Percentiles rank a stretch among this genome's conserved stretches.
phyloP scores from a whole-genome alignment of 805 yeast species.

The Henningerozyma blattae region DNA sequence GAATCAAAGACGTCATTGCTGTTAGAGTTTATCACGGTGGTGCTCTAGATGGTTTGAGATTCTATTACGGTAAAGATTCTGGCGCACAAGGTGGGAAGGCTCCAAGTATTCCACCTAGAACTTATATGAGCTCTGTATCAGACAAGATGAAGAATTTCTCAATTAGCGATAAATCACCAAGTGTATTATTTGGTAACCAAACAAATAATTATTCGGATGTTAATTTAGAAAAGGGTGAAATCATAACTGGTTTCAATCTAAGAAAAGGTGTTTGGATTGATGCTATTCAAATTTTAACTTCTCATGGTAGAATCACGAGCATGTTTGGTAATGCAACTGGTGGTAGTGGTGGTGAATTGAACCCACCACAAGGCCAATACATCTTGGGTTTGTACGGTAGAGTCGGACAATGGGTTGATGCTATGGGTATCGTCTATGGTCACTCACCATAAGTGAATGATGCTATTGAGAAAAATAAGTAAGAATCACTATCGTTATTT shows the following conservation, averaged over 20 bases:
- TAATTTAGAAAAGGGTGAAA: slow-evolving; percentile 44
- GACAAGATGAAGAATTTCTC: slow-evolving; percentile 13
- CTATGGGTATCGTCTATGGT: slow-evolving; percentile 56
- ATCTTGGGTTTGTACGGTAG: slow-evolving; percentile 67
- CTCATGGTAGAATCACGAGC: slow-evolving; percentile 38
- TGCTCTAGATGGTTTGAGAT: slow-evolving; percentile 73
- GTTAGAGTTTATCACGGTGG: slow-evolving; percentile 62
- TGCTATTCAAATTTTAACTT: slow-evolving; percentile 64
- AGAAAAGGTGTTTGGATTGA: slow-evolving; percentile 86
- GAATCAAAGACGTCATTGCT: slow-evolving; percentile 27
- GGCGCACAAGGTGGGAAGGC: slow-evolving; percentile 1
- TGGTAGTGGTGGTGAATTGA: slow-evolving; percentile 43
- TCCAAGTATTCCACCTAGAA: slow-evolving; percentile 39
- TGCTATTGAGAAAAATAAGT: background rate
- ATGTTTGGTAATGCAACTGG: slow-evolving; percentile 64
- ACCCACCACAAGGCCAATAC: slow-evolving; percentile 49
- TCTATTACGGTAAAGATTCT: slow-evolving; percentile 25
- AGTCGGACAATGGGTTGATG: slow-evolving; percentile 58
- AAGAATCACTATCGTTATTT: no score
- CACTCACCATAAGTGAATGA: slow-evolving; percentile 1
- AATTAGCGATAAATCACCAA: slow-evolving; percentile 3
- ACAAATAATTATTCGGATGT: slow-evolving; percentile 45
- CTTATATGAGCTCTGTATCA: slow-evolving; percentile 26
- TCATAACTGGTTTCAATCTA: slow-evolving; percentile 44
- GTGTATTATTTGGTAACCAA: slow-evolving; percentile 37